Base-by-base conservation (phyloP, 129 eudicot genomes). In the Flaveria brownii region DNA sequence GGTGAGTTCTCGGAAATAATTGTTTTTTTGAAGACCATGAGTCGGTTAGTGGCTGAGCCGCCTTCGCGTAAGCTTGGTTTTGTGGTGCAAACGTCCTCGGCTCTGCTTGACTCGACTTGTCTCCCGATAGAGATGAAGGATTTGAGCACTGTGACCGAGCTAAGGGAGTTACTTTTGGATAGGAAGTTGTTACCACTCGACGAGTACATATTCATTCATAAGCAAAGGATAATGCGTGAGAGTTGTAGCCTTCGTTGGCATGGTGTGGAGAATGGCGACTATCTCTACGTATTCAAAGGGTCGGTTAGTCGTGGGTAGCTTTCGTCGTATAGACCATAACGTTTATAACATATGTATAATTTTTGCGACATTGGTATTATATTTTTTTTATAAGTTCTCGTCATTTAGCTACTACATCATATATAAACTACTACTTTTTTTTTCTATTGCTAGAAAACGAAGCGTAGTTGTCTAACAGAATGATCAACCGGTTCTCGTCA, bases 211-310 rank as follows among this genome's bases (percentile, higher is more conserved):
- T 87, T 90, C 39, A 85, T 93, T 60, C 98, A 93, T 61, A 93
- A 88, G 55, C 98, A 93, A 67, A 90, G 98, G 83, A 88, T 93
- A 36, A 93, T 93, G 98, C 62, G 92, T 0, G 93, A 79, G 22
- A 85, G 79, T 71, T 90, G 97, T 64, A 93, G 92, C 82, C 90
- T 93, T 3, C 84, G 98, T 17, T 93, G 98, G 97, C 98, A 93
- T 78, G 97, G 98, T 13, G 91, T 93, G 33, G 91, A 90, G 67
- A 84, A 87, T 80, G 96, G 96, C 0, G 98, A 93, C 47, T 84
- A 73, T 76, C 81, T 93, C 2, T 93, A 88, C 50, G 88, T 93
- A 2, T 93, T 93, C 46, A 93, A 90, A 77, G 98, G 98, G 60
- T 84, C 85, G 2, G 85, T 93, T 46, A 88, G 88, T 70, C 85